These are phyloP conservation scores for Ceratobasidium sp. DNA, from an alignment of 1,284 basidiomycete species.

Conservation along the genomic window DNA sequence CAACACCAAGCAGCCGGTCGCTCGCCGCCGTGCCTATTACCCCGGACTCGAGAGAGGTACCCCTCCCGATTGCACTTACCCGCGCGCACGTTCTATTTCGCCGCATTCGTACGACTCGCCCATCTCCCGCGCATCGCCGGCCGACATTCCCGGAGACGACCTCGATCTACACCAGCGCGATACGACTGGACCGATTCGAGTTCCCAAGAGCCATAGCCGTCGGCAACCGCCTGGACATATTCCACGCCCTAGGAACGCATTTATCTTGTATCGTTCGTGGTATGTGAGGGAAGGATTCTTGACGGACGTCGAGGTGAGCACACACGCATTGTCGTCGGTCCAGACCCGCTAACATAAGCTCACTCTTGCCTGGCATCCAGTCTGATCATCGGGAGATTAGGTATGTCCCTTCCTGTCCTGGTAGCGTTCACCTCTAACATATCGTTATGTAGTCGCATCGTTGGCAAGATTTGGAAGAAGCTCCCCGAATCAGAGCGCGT, in stretches of 20 bases:
- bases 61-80: neutral
- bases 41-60: neutral
- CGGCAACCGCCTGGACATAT: slow-evolving; percentile 64
- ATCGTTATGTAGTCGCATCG: slow-evolving; percentile 40
- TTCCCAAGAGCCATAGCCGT: slow-evolving; percentile 29
- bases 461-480: slow-evolving; percentile 46
- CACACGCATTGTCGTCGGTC: slow-evolving; percentile 10
- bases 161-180: neutral
- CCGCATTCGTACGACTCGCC: slow-evolving; percentile 9
- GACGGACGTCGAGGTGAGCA: slow-evolving; percentile 38
- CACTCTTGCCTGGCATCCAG: slow-evolving; percentile 2
- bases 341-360: slow-evolving; percentile 26
- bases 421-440: neutral
- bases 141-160: neutral
- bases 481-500: slow-evolving; percentile 38
- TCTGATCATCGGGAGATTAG: slow-evolving; percentile 49
- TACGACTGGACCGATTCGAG: slow-evolving; percentile 21
- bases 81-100: slow-evolving; percentile 7
- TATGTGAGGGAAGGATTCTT: slow-evolving; percentile 57
- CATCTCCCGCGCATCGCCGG: neutral
- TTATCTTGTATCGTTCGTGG: slow-evolving; percentile 85
- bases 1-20: neutral
- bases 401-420: slow-evolving; percentile 14
- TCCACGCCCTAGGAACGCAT: slow-evolving; percentile 86
- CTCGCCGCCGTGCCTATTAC: slow-evolving; percentile 11